phyloP scores from a whole-genome alignment of 2,329 filamentous ascomycete species.

The Diplodia corticola region DNA sequence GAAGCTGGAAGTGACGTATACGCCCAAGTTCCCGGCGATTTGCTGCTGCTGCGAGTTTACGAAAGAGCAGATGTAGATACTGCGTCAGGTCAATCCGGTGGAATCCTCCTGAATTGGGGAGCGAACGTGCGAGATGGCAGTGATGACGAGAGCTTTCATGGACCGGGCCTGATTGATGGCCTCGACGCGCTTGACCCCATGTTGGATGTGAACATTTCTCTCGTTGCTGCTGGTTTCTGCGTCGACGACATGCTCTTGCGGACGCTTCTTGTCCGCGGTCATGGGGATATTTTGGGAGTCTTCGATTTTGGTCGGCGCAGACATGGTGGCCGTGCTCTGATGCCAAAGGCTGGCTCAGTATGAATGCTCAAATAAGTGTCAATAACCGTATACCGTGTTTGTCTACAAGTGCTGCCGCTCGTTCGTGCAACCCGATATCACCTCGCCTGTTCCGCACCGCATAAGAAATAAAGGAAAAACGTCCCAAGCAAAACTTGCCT shows the following conservation, averaged over 20 bases:
- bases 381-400: too few relatives aligned
- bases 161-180: slow-evolving; percentile 39
- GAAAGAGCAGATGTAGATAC: slow-evolving; percentile 50
- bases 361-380: too few relatives aligned
- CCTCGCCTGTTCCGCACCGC: not conserved
- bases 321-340: not conserved
- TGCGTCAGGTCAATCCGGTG: not conserved
- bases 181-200: slow-evolving; percentile 37
- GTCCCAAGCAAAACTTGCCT: not conserved
- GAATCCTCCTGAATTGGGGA: not conserved
- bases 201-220: slow-evolving; percentile 30
- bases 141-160: slow-evolving; percentile 29
- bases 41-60: slow-evolving; percentile 47
- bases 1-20: slow-evolving; percentile 54
- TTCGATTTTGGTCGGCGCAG: not conserved
- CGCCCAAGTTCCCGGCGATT: slow-evolving; percentile 43
- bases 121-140: slow-evolving; percentile 32
- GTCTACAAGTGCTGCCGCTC: not conserved
- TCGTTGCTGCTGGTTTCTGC: not conserved
- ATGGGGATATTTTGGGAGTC: not conserved
- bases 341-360: not conserved
- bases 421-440: not conserved
- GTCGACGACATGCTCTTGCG: not conserved
- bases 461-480: not conserved
- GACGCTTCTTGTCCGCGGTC: not conserved